Evolutionary conservation across 2,329 filamentous ascomycete genomes (phyloP).

Genomic region (Talaromyces atroroseus): DNA sequence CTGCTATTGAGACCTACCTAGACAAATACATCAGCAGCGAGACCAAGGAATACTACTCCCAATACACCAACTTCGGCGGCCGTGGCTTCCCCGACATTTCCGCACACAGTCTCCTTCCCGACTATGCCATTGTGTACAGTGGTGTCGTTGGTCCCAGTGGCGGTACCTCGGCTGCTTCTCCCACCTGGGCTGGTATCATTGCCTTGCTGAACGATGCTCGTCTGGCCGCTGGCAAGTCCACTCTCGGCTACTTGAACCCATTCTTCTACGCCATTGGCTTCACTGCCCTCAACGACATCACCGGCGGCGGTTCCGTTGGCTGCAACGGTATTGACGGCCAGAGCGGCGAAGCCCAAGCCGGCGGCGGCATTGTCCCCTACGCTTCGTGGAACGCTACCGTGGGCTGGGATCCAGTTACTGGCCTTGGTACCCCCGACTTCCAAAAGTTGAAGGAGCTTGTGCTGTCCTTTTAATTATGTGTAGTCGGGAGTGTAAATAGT

Average conservation of each 20-base stretch:
- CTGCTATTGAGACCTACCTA: constrained; percentile 35
- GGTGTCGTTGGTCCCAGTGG: constrained; percentile 15
- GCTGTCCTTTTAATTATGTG: constrained; percentile 23
- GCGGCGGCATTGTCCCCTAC: constrained; percentile 21
- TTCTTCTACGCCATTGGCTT: constrained; percentile 51
- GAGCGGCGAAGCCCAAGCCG: constrained; percentile 15
- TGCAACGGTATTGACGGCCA: constrained; percentile 31
- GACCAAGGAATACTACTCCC: constrained; percentile 47
- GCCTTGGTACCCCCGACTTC: constrained; percentile 26
- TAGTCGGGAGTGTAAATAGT: constrained; percentile 12
- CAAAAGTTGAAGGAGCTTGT: constrained; percentile 11
- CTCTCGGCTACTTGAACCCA: constrained; percentile 57
- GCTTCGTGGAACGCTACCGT: constrained; percentile 26
- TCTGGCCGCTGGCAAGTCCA: constrained; percentile 45
- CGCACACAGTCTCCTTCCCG: constrained; percentile 47
- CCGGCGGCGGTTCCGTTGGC: constrained; percentile 28
- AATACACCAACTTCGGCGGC: constrained; percentile 44
- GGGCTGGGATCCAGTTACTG: constrained; percentile 31
- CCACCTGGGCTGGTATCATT: constrained; percentile 55
- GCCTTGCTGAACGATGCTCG: constrained; percentile 59
- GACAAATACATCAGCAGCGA: constrained; percentile 38
- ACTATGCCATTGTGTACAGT: constrained; percentile 26
- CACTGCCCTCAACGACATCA: constrained; percentile 46
- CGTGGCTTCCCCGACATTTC: constrained; percentile 59
- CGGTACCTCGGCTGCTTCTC: constrained; percentile 46